Evolutionary conservation across 108 stramenopile genomes (phyloP).

Genomic region (Nitzschia palea): DNA sequence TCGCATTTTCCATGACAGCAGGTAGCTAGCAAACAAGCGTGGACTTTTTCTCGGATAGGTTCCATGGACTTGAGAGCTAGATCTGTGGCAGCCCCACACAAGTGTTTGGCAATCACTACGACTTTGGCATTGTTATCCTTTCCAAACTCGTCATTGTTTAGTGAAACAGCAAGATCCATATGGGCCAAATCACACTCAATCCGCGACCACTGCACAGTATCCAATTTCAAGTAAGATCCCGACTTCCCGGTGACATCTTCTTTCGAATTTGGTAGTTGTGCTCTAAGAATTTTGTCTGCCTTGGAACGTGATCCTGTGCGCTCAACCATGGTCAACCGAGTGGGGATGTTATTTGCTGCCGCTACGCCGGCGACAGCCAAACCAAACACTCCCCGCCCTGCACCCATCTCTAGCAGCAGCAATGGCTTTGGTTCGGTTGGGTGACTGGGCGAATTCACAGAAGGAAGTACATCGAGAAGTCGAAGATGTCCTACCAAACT

Average conservation of each 20-base stretch:
- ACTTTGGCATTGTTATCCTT: constrained; percentile 12
- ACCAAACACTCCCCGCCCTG: constrained; percentile 82
- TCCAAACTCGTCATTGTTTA: background rate
- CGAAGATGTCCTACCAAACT: constrained; percentile 77
- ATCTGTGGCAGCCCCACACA: constrained; percentile 83
- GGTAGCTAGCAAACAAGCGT: constrained; percentile 77
- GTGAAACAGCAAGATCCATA: constrained; percentile 53
- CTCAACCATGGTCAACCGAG: constrained; percentile 71
- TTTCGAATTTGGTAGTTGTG: constrained; percentile 6
- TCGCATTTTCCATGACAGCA: constrained; percentile 86
- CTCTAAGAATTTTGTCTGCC: constrained; percentile 75
- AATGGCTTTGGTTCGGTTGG: constrained; percentile 5
- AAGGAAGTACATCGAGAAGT: constrained; percentile 36
- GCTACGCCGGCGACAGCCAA: constrained; percentile 63
- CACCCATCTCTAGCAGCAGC: constrained; percentile 77
- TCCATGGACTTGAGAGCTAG: constrained; percentile 70
- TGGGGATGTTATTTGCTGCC: constrained; percentile 29
- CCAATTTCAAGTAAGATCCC: constrained; percentile 31
- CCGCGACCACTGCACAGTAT: constrained; percentile 54
- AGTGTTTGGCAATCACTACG: constrained; percentile 76
- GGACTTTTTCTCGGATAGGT: constrained; percentile 36
- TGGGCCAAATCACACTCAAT: constrained; percentile 80
- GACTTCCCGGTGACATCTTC: constrained; percentile 18
- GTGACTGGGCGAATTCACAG: background rate
- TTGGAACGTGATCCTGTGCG: constrained; percentile 73